Base-by-base conservation (phyloP, 495 filamentous ascomycete species). In the Aspergillus sparsus region DNA sequence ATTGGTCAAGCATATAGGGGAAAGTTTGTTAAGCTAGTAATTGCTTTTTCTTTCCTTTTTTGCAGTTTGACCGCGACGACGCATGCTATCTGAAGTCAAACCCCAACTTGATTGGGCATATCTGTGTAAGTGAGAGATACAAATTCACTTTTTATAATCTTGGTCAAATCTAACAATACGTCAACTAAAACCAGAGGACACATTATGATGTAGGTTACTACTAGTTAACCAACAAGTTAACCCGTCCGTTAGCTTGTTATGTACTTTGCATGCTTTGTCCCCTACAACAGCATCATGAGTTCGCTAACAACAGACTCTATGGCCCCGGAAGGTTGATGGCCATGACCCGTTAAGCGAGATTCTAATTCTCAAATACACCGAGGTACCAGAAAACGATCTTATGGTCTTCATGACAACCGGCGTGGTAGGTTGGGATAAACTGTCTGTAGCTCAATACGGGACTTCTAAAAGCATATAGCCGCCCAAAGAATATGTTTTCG, bases 401-500 rank as follows among this genome's bases (percentile, higher is more conserved):
- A 55, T 46, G 15, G 50, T 53, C 10, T 76, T 78, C 44, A 15
- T 68, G 47, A 42, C 55, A 55, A 71, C 74, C 7, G 72, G 65
- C 33, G 58, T 67, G 59, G 73, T 76, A 68, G 51, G 65, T 67
- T 36, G 31, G 0, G 8, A 37, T 33, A 7, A 18, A 5, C 12
- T 13, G 37, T 12, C 18, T 34, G 27, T 37, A 1, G 16, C 12
- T 31, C 0, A 21, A 16, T 46, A n/a, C 5, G 10, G 21, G 21
- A 27, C 44, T 33, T 47, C 60, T 9, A 54, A 56, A 31, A 18
- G 21, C 7, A 49, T 11, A 44, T 41, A 79, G 72, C 71, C 71
- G n/a, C 73, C 77, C 10, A 66, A 65, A 61, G 71, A 70, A 35
- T 75, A 75, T 71, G 60, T 74, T 35, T 63, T 78, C 45, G 61